Conservation (phyloP, 441 rosid species). For the Pelargonium citronellum region DNA sequence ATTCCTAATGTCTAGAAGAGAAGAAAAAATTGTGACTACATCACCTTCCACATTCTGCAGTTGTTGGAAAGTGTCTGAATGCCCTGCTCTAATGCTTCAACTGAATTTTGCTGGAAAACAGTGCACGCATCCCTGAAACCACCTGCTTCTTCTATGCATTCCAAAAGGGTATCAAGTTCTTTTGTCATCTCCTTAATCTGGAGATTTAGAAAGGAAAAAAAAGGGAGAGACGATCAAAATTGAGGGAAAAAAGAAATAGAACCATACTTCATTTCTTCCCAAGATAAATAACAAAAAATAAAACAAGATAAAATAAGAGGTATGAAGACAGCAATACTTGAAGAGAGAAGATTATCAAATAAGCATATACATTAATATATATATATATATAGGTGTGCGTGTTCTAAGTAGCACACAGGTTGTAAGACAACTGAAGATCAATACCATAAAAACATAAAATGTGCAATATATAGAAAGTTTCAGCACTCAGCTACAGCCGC, state of each 20-base stretch:
- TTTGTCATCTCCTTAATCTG: constrained; percentile 79
- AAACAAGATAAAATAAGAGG: constrained; percentile 17
- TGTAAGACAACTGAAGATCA: not conserved
- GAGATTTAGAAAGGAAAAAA: constrained; percentile 16
- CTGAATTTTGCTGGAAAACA: constrained; percentile 45
- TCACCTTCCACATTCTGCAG: constrained; percentile 66
- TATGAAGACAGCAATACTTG: not conserved
- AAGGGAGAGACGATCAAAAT: not conserved
- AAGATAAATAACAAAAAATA: constrained; percentile 12
- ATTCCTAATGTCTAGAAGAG: no score
- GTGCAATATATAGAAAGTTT: not conserved
- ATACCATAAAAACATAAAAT: not conserved
- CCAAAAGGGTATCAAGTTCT: constrained; percentile 68
- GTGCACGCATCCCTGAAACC: constrained; percentile 83
- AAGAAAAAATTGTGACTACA: not conserved
- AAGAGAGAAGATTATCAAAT: not conserved
- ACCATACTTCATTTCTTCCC: not conserved
- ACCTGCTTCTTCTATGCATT: constrained; percentile 66
- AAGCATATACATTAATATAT: not conserved
- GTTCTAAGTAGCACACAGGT: not conserved
- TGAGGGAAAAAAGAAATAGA: not conserved
- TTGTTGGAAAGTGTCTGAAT: constrained; percentile 49
- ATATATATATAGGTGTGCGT: no score
- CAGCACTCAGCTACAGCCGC: not conserved
- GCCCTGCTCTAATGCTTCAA: constrained; percentile 67